Conservation (phyloP, 352 stramenopile genomes). For the Phytopythium aichiense region DNA sequence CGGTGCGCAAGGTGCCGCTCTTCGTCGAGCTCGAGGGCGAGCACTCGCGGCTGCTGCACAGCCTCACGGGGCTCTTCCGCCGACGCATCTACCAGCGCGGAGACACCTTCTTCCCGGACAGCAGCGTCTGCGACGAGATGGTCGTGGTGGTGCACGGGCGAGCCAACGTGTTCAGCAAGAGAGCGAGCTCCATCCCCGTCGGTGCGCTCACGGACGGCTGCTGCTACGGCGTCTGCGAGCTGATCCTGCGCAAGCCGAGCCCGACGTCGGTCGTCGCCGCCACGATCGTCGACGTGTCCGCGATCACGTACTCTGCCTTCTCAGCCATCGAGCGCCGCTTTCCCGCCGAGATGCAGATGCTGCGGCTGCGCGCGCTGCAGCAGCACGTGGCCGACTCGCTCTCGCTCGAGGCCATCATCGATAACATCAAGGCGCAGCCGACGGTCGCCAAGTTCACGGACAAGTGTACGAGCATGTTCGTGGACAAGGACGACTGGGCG, state of each 20-base stretch:
- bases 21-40: conserved; percentile 58
- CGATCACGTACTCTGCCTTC: conserved; percentile 47
- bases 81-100: conserved; percentile 61
- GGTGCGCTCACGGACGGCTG: conserved; percentile 48
- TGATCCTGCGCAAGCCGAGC: conserved; percentile 57
- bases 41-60: conserved; percentile 34
- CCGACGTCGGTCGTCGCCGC: conserved; percentile 43
- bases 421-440: conserved; percentile 40
- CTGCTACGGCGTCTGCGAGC: conserved; percentile 60
- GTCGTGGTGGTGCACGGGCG: conserved; percentile 59
- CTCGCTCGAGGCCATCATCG: conserved; percentile 41
- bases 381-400: conserved; percentile 44
- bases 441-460: conserved; percentile 46
- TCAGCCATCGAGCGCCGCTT: conserved; percentile 42
- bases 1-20: conserved; percentile 51
- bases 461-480: conserved; percentile 58
- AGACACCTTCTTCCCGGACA: conserved; percentile 52
- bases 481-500: conserved; percentile 37
- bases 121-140: conserved; percentile 64
- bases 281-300: conserved; percentile 48
- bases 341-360: conserved; percentile 29
- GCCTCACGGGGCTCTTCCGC: conserved; percentile 69
- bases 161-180: conserved; percentile 57
- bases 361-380: conserved; percentile 36
- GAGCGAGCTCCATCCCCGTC: conserved; percentile 30